These are phyloP conservation scores for Singerocomus inundabilis DNA, from an alignment of 1,284 basidiomycete genomes.

Conservation along the genomic window DNA sequence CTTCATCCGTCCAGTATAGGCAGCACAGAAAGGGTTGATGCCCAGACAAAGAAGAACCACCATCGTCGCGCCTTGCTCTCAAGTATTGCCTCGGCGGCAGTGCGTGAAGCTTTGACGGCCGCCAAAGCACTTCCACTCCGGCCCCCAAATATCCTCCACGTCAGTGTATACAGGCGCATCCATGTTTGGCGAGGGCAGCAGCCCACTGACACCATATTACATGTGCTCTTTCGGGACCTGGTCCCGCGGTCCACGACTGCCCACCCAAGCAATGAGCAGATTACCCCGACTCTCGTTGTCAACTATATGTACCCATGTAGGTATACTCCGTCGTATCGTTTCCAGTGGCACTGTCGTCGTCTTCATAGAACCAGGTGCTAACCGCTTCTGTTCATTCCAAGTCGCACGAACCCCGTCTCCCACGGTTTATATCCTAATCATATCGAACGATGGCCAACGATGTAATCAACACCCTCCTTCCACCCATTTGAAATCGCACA, in stretches of 20 bases:
- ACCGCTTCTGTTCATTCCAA: constrained; percentile 58
- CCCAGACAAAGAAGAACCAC: constrained; percentile 76
- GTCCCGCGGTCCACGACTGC: constrained; percentile 48
- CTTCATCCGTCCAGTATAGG: constrained; percentile 86
- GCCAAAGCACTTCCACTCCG: constrained; percentile 51
- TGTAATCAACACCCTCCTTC: constrained; percentile 71
- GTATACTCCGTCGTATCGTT: constrained; percentile 70
- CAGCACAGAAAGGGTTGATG: constrained; percentile 73
- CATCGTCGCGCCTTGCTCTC: no score
- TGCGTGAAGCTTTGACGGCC: constrained; percentile 57
- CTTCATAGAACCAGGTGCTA: constrained; percentile 42
- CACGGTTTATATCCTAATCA: constrained; percentile 81
- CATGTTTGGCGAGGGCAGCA: constrained; percentile 42
- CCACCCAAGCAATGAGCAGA: constrained; percentile 53
- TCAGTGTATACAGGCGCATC: constrained; percentile 28
- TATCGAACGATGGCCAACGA: constrained; percentile 60
- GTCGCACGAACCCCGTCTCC: constrained; percentile 72
- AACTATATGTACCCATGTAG: no score
- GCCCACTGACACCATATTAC: no score
- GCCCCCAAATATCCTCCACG: constrained; percentile 52
- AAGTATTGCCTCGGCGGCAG: constrained; percentile 85
- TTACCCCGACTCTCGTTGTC: no score
- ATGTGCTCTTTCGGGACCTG: constrained; percentile 42
- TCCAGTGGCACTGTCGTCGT: constrained; percentile 49
- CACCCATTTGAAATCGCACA: no score